Base-by-base conservation (phyloP, 768 basidiomycete species). In the Mycena vulgaris region DNA sequence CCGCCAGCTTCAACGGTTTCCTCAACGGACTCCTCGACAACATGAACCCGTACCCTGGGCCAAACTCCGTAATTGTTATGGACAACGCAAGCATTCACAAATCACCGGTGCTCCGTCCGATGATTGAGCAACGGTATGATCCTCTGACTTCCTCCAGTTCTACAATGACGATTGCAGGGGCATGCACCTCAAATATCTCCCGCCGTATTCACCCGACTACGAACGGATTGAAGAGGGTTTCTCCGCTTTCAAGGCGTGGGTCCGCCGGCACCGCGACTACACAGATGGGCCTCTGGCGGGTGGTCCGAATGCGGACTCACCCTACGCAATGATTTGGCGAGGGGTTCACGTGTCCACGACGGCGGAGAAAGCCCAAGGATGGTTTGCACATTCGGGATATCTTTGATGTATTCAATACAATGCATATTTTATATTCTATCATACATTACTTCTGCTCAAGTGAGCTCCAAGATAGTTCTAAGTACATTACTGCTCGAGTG, bases 11-110 rank as follows among this genome's bases (percentile, higher is more conserved):
- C 68, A 9, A 19, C n/a, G n/a, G 57, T n/a, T 78, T 77, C 37
- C 67, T 77, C 52, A 55, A 66, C 17, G 45, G 52, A 39, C 62
- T 81, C 11, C 66, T 80, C 13, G 76, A 77, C 23, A 52, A 68
- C 13, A 81, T 82, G 80, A 73, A 82, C 33, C 79, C 76, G 9
- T 82, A 59, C 39, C 80, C 79, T 30, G 57, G 28, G 0, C 68
- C 70, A 6, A 75, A 77, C 40, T 80, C 76, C 17, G 79, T 82
- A 19, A 63, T 83, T 48, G 71, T 83, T 11, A 77, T 80, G 69
- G 79, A 83, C 56, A 83, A 82, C 70, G 77, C 75, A 47, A 61
- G 63, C 19, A 82, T 82, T 10, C 42, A 45, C 42, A 45, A 82
- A 30, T 55, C 66, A 8, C 53, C 66, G 0, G 68, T 58, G 11